Base-by-base conservation (phyloP, 2,329 filamentous ascomycete genomes). In the Teratosphaeria nubilosa region DNA sequence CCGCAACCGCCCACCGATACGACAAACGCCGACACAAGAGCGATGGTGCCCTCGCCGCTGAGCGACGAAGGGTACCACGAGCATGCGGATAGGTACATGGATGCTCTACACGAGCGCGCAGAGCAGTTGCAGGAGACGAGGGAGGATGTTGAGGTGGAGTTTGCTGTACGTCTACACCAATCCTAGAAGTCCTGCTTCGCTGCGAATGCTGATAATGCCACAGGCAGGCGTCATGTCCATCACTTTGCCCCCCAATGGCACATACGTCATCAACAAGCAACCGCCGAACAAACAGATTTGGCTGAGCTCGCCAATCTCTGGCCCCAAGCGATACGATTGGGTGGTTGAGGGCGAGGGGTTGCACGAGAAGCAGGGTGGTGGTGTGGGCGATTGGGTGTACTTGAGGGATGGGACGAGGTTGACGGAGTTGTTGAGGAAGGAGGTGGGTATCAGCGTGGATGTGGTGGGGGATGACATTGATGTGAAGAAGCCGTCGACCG, bases 211-310 rank as follows among this genome's bases (percentile, higher is more conserved):
- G n/a, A 48, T 53, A 7, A 20, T n/a, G 30, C 31, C 51, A 14
- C 32, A 96, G 91, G 83, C 90, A 56, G 92, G 94, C 57, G 91
- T 97, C 58, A 80, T 97, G 66, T 91, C 86, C 62, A 79, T 97
- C 68, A 80, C 77, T 6, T 83, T 89, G 66, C 83, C 84, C 1
- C 77, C 80, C 13, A 78, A 84, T 55, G 91, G 91, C 62, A 92
- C 84, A 31, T 99, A 95, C 71, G 89, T 99, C 60, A 82, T 99
- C 76, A 99, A 99, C 82, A 99, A 99, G 75, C 94, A 99, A 74
- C 94, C 94, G 0, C 91, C 92, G 22, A 97, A 96, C 80, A 94
- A 91, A 79, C 94, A 86, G 69, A 96, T 99, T 70, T 99, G 94
- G 94, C 84, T 97, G 52, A 94, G 90, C 41, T 95, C 90, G 51